phyloP scores from a whole-genome alignment of 805 yeast species.

The Saccharomycopsis sp. region DNA sequence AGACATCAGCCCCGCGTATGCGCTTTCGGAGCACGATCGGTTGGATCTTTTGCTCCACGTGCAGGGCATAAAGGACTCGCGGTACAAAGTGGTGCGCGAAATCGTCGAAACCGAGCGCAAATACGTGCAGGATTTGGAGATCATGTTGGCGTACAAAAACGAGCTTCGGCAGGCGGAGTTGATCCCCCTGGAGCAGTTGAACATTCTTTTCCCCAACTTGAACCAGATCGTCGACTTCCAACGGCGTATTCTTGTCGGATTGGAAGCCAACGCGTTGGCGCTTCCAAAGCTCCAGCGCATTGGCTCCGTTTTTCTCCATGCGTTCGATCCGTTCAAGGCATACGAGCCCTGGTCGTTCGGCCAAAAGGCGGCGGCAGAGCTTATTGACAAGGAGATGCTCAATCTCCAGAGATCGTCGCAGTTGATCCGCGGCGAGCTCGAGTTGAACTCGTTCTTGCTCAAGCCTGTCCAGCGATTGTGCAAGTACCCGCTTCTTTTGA shows the following conservation, averaged over 20 bases:
- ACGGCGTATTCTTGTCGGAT: constrained; percentile 77
- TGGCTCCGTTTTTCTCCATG: constrained; percentile 82
- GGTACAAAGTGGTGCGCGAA: constrained; percentile 78
- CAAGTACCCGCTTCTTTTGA: constrained; percentile 81
- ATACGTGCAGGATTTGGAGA: constrained; percentile 86
- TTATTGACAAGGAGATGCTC: constrained; percentile 53
- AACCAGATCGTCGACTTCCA: constrained; percentile 85
- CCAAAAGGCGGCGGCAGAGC: constrained; percentile 79
- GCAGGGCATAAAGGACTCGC: constrained; percentile 38
- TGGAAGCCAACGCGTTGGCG: constrained; percentile 79
- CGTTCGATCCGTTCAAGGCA: constrained; percentile 68
- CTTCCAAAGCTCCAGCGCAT: constrained; percentile 74
- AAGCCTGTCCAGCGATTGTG: constrained; percentile 97
- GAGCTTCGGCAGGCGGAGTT: constrained; percentile 61
- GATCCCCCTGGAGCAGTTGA: constrained; percentile 72
- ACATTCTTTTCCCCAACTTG: constrained; percentile 78
- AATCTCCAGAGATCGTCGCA: constrained; percentile 43
- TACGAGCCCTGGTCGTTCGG: constrained; percentile 95
- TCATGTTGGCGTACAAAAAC: constrained; percentile 55
- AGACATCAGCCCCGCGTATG: constrained; percentile 41
- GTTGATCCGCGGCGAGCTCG: constrained; percentile 77
- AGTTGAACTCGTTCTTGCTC: constrained; percentile 78
- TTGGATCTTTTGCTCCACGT: constrained; percentile 7
- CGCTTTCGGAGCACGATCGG: constrained; percentile 25
- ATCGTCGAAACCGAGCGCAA: constrained; percentile 85